These are phyloP conservation scores for Coelastrella sp. DNA, from an alignment of 139 green algal genomes.

Conservation along the genomic window DNA sequence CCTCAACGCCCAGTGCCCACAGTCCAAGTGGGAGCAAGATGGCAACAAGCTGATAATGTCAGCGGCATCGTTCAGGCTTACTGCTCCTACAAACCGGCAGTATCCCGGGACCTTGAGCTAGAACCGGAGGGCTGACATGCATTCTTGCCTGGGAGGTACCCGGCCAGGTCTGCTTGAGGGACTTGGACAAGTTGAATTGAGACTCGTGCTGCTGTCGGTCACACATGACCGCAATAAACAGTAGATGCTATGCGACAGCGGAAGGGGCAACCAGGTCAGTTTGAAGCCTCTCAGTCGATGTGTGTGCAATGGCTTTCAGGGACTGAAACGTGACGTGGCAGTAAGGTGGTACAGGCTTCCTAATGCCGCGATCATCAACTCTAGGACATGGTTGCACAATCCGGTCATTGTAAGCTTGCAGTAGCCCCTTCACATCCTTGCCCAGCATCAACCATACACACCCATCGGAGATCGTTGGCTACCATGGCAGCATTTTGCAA, in stretches of 20 bases:
- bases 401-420: no score
- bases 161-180: no score
- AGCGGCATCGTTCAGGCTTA: constrained; percentile 54
- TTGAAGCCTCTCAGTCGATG: background rate
- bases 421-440: no score
- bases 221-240: no score
- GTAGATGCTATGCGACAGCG: no score
- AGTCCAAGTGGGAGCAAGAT: constrained; percentile 64
- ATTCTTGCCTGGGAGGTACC: background rate
- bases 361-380: no score
- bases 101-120: constrained; percentile 8
- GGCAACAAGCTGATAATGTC: constrained; percentile 37
- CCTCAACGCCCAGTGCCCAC: constrained; percentile 79
- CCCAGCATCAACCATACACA: background rate
- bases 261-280: no score
- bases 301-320: no score
- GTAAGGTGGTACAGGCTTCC: background rate
- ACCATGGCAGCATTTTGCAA: background rate
- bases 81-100: background rate
- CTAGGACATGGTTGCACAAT: no score
- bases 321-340: background rate
- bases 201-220: no score
- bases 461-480: background rate
- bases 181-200: no score
- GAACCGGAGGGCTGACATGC: background rate